Evolutionary conservation across 106 monocot species (phyloP).

Genomic region (Allium sativum): DNA sequence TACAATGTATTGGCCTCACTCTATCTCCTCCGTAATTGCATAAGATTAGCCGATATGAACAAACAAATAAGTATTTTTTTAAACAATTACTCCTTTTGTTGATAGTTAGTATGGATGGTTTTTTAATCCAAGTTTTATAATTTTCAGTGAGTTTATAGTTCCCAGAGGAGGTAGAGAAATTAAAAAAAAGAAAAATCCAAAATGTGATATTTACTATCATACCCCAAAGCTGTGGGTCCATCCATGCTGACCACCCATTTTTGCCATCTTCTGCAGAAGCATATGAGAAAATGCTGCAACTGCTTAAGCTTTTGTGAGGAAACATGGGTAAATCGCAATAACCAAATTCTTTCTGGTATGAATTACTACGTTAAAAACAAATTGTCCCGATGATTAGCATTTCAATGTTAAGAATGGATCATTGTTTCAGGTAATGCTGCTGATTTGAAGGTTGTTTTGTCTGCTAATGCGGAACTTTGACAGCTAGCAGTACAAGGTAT

Average conservation of each 20-base stretch:
- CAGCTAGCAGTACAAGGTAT: conserved; percentile 54
- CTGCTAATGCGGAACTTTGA: conserved; percentile 46
- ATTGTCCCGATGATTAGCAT: too few relatives aligned
- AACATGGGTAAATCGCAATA: conserved; percentile 36
- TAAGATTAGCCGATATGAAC: too few relatives aligned
- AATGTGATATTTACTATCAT: conserved; percentile 14
- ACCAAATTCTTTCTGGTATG: conserved; percentile 28
- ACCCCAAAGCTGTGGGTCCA: conserved; percentile 62
- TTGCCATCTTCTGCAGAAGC: conserved; percentile 38
- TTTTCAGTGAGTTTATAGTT: conserved; percentile 30
- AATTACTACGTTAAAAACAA: too few relatives aligned
- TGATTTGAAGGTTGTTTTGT: conserved; percentile 23
- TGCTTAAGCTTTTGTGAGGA: conserved; percentile 31
- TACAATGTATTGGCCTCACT: conserved; percentile 36
- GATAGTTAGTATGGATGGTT: neutral
- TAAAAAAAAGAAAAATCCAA: conserved; percentile 38
- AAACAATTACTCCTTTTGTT: too few relatives aligned
- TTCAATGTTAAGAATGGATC: conserved; percentile 11
- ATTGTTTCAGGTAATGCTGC: conserved; percentile 5
- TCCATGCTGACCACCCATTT: conserved; percentile 71
- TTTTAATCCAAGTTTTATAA: conserved; percentile 44
- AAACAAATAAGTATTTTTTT: too few relatives aligned
- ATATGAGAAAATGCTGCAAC: conserved; percentile 41
- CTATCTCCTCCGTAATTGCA: neutral
- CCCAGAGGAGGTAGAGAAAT: conserved; percentile 20